phyloP scores from a whole-genome alignment of 1,139 yeast species.

The Taiozyma onychis region DNA sequence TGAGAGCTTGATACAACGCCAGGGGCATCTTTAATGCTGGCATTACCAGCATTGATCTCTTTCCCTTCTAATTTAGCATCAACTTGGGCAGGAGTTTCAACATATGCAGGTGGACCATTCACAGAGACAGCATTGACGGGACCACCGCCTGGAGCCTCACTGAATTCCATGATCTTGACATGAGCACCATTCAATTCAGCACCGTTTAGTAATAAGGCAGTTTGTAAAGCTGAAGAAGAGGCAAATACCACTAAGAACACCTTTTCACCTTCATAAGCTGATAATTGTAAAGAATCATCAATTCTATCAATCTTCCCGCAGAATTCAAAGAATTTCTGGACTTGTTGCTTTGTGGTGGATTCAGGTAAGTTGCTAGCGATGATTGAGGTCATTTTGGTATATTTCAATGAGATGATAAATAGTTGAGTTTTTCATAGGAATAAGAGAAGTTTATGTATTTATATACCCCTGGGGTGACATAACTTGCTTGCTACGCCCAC shows the following conservation, averaged over 20 bases:
- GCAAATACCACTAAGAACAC: conserved; percentile 43
- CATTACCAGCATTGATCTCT: conserved; percentile 4
- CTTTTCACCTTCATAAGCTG: conserved; percentile 28
- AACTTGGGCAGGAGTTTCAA: conserved; percentile 13
- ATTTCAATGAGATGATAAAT: background rate
- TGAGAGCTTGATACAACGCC: conserved; percentile 3
- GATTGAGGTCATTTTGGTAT: conserved; percentile 21
- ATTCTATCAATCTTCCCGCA: conserved; percentile 63
- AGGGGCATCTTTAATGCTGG: conserved; percentile 2
- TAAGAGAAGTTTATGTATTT: no score
- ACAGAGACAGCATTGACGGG: conserved; percentile 11
- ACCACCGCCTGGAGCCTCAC: conserved; percentile 21
- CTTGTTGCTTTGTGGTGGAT: conserved; percentile 46
- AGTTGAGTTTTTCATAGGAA: no score
- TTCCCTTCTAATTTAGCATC: conserved; percentile 10
- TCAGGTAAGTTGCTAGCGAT: conserved; percentile 58
- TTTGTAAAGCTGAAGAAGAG: conserved; percentile 56
- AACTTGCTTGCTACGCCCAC: background rate
- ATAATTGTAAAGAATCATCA: conserved; percentile 24
- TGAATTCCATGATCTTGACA: conserved; percentile 42
- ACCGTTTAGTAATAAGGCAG: conserved; percentile 69
- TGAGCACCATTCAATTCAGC: conserved; percentile 63
- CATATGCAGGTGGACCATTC: conserved; percentile 21
- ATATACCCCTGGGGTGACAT: background rate
- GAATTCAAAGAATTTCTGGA: conserved; percentile 67